Evolutionary conservation across 2,329 filamentous ascomycete species (phyloP).

Genomic region (Clonostachys rhizophaga): DNA sequence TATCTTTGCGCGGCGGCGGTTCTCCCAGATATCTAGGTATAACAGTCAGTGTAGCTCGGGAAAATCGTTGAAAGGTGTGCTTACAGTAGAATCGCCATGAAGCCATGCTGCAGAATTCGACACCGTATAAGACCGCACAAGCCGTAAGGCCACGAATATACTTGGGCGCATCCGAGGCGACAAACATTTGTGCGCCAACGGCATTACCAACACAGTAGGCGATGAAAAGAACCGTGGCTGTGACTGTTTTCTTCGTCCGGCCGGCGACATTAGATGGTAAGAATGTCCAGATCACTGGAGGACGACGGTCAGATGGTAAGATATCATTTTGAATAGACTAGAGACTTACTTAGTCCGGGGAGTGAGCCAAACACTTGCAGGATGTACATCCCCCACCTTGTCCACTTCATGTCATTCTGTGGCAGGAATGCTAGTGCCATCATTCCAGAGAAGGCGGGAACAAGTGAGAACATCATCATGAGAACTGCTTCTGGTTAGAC

Average conservation of each 20-base stretch:
- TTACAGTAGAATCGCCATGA: constrained; percentile 12
- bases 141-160: constrained; percentile 13
- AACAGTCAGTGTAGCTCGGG: constrained; percentile 8
- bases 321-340: too few relatives aligned
- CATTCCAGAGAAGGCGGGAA: too few relatives aligned
- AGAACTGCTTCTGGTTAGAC: too few relatives aligned
- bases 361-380: too few relatives aligned
- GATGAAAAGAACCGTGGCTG: constrained; percentile 12
- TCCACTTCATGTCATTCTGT: too few relatives aligned
- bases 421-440: too few relatives aligned
- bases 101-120: constrained; percentile 15
- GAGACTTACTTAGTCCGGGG: too few relatives aligned
- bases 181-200: constrained; percentile 14
- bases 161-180: constrained; percentile 10
- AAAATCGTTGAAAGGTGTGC: too few relatives aligned
- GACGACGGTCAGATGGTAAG: not conserved
- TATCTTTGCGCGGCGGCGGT: constrained; percentile 11
- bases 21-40: constrained; percentile 15
- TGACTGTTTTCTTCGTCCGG: constrained; percentile 24
- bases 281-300: constrained; percentile 22
- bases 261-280: constrained; percentile 29
- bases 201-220: constrained; percentile 14
- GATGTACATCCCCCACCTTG: too few relatives aligned
- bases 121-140: constrained; percentile 12
- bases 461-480: too few relatives aligned